phyloP scores from a whole-genome alignment of 2,329 filamentous ascomycete species.

The Claviceps arundinis region DNA sequence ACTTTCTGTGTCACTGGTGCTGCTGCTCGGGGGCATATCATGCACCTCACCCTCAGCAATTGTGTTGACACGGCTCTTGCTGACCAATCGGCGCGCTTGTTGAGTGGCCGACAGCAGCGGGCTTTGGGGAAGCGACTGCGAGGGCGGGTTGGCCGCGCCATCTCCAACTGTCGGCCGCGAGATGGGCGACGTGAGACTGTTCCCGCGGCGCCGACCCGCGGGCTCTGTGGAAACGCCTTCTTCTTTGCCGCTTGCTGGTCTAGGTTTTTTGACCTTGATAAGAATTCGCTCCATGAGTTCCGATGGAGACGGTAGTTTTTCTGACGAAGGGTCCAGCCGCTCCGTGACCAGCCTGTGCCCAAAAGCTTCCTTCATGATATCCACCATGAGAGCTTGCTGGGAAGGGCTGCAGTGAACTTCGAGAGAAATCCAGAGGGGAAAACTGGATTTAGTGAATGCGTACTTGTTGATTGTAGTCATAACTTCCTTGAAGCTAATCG shows the following conservation, averaged over 20 bases:
- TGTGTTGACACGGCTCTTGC: conserved; percentile 42
- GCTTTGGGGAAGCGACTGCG: conserved; percentile 39
- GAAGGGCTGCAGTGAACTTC: conserved; percentile 82
- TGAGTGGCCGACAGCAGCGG: conserved; percentile 38
- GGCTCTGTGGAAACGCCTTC: conserved; percentile 22
- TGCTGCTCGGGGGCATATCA: conserved; percentile 40
- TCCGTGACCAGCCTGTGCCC: conserved; percentile 66
- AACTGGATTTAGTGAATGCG: conserved; percentile 76
- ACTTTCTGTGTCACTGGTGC: conserved; percentile 70
- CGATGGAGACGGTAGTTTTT: conserved; percentile 69
- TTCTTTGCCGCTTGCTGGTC: conserved; percentile 26
- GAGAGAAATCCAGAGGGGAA: conserved; percentile 85
- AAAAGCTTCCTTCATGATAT: conserved; percentile 77
- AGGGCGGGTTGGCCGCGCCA: conserved; percentile 32
- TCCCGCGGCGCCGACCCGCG: conserved; percentile 40
- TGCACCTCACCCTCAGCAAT: conserved; percentile 45
- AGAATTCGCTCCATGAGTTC: conserved; percentile 73
- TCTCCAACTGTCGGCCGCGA: conserved; percentile 50
- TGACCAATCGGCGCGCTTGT: conserved; percentile 34
- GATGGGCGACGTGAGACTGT: conserved; percentile 58
- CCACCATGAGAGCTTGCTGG: conserved; percentile 80
- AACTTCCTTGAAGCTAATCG: conserved; percentile 81
- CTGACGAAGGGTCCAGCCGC: conserved; percentile 54
- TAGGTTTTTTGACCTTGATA: conserved; percentile 83
- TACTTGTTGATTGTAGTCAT: conserved; percentile 91